Evolutionary conservation across 2,329 filamentous ascomycete genomes (phyloP).

Genomic region (Mariannaea sp.): DNA sequence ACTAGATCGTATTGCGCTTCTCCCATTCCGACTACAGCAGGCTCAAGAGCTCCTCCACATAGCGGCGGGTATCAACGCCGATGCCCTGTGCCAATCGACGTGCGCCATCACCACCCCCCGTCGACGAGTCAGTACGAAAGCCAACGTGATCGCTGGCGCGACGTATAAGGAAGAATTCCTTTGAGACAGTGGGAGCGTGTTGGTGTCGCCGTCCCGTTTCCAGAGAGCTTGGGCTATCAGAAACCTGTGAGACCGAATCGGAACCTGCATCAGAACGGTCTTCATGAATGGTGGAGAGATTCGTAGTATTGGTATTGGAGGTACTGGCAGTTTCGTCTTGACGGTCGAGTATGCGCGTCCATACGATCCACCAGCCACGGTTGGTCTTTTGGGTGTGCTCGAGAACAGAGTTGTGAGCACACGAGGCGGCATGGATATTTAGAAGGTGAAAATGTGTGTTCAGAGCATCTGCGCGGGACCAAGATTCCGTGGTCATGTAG

Average conservation of each 20-base stretch:
- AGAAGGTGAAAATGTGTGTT: slow-evolving; percentile 69
- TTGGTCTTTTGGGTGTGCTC: slow-evolving; percentile 70
- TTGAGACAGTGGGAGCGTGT: slow-evolving; percentile 42
- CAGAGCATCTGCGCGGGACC: slow-evolving; percentile 66
- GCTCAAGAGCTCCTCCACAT: slow-evolving; percentile 74
- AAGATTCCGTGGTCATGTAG: slow-evolving; percentile 42
- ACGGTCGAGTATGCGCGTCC: slow-evolving; percentile 60
- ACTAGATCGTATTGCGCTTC: too few species aligned
- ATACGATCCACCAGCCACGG: slow-evolving; percentile 72
- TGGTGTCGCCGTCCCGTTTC: background rate
- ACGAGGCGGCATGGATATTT: slow-evolving; percentile 56
- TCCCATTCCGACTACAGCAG: slow-evolving; percentile 44
- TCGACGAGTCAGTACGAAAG: slow-evolving; percentile 46
- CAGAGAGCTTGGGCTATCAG: background rate
- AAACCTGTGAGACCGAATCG: background rate
- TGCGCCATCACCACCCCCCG: slow-evolving; percentile 57
- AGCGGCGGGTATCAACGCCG: slow-evolving; percentile 75
- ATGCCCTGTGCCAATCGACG: slow-evolving; percentile 71
- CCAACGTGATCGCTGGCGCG: slow-evolving; percentile 61
- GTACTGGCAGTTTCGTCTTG: slow-evolving; percentile 22
- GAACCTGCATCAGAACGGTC: slow-evolving; percentile 24
- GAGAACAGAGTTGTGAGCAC: slow-evolving; percentile 49
- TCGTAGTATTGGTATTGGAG: slow-evolving; percentile 22
- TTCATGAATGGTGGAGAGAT: slow-evolving; percentile 38
- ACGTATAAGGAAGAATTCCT: slow-evolving; percentile 66